These are phyloP conservation scores for Graphium sp. DNA, from an alignment of 2,329 filamentous ascomycete species.

Conservation along the genomic window DNA sequence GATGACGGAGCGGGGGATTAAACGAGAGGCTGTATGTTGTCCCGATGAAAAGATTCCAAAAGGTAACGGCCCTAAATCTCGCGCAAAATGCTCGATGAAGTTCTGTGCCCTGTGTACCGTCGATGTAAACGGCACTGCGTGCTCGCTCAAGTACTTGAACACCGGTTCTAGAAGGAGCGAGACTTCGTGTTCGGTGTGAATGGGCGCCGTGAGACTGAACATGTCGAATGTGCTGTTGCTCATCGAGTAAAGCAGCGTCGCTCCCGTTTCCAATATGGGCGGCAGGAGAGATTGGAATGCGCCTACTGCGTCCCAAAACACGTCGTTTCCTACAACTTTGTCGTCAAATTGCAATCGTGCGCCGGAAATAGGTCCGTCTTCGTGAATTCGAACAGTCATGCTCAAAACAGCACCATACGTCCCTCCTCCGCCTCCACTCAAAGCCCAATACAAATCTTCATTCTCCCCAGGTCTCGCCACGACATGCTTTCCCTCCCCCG, in stretches of 20 bases:
- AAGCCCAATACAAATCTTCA: constrained; percentile 45
- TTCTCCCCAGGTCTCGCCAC: constrained; percentile 28
- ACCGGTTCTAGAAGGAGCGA: constrained; percentile 26
- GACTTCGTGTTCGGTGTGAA: constrained; percentile 23
- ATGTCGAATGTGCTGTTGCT: constrained; percentile 28
- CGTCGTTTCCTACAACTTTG: constrained; percentile 13
- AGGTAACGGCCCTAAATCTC: constrained; percentile 3
- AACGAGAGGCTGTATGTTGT: constrained; percentile 1
- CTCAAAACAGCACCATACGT: constrained; percentile 40
- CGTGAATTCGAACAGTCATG: constrained; percentile 33
- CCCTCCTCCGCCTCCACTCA: constrained; percentile 40
- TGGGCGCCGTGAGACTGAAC: constrained; percentile 25
- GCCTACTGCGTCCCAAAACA: constrained; percentile 29
- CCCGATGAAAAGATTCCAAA: constrained; percentile 1
- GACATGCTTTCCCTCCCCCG: constrained; percentile 25
- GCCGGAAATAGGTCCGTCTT: constrained; percentile 21
- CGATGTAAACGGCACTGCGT: constrained; percentile 17
- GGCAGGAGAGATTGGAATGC: constrained; percentile 24
- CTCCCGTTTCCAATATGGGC: constrained; percentile 28
- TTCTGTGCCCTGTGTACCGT: constrained; percentile 22
- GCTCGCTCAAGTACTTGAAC: constrained; percentile 17
- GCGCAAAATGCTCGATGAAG: constrained; percentile 25
- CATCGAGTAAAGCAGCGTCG: constrained; percentile 29
- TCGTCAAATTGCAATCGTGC: constrained; percentile 23
- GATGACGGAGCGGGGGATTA: constrained; percentile 1